Base-by-base conservation (phyloP, 192 early-diverging fungal species). In the Lobosporangium transversale region DNA sequence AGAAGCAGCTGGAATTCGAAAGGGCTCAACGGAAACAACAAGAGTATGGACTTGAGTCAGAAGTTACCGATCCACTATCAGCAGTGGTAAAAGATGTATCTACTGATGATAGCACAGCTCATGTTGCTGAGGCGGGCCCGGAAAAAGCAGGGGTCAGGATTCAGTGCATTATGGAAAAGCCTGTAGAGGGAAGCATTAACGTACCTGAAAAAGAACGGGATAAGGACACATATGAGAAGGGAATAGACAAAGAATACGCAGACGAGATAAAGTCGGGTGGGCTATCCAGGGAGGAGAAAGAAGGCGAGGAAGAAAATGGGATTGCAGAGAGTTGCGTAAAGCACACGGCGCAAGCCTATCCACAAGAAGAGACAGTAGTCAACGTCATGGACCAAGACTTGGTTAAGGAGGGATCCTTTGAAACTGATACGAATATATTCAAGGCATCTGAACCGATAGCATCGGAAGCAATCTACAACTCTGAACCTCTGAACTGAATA, bases 21-120 rank as follows among this genome's bases (percentile, higher is more conserved):
- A 62, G 26, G 31, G 60, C 60, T 0, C 29, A 57, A n/a, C 44
- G 56, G 26, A 71, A 71, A 43, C 44, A 60, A 26, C 43, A 47
- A 9, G 54, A 63, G 36, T 71, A 71, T 48, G 45, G 44, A 9
- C 57, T 54, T 20, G 21, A 57, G 21, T n/a, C 45, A 48, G 23
- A 21, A n/a, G n/a, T n/a, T n/a, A n/a, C n/a, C n/a, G n/a, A n/a
- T n/a, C n/a, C n/a, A n/a, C n/a, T n/a, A n/a, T n/a, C n/a, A n/a
- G n/a, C n/a, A n/a, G n/a, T n/a, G n/a, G n/a, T n/a, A n/a, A n/a
- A n/a, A n/a, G n/a, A n/a, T n/a, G n/a, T n/a, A n/a, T n/a, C n/a
- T n/a, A 42, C 9, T 17, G 40, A 42, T 42, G 9, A 12, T 12
- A 42, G 17, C 10, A 17, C 9, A 42, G 17, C 40, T 12, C 9